Percentiles rank a stretch among this genome's conserved stretches.
These are phyloP conservation scores for Capsicum pubescens DNA, from an alignment of 257 asterid genomes.

Conservation along the genomic window DNA sequence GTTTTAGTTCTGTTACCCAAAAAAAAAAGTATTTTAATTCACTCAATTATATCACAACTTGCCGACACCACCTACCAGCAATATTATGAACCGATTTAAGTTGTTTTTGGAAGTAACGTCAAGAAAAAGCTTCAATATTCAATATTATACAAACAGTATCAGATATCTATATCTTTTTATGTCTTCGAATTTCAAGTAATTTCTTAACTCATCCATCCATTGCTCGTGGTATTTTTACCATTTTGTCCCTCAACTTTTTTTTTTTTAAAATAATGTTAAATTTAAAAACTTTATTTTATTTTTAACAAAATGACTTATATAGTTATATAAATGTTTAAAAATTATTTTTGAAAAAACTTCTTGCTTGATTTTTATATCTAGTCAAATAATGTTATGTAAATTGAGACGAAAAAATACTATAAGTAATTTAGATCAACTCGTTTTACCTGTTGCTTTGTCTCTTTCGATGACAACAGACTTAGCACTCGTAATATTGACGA, in stretches of 20 bases:
- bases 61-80: not conserved
- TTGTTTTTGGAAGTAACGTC: not conserved
- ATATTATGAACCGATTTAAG: not conserved
- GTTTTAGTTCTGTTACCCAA: too few species aligned
- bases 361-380: not conserved
- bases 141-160: conserved; percentile 5
- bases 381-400: not conserved
- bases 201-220: not conserved
- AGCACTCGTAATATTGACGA: not conserved
- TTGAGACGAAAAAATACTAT: not conserved
- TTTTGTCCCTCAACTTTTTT: not conserved
- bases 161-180: not conserved
- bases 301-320: not conserved
- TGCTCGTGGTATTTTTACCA: not conserved
- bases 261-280: not conserved
- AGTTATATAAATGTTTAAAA: not conserved
- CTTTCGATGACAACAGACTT: not conserved
- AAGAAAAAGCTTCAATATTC: conserved; percentile 15
- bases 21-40: not conserved
- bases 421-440: not conserved
- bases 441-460: not conserved
- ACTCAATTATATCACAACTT: not conserved
- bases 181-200: too few species aligned
- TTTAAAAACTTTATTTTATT: not conserved
- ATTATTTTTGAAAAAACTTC: not conserved